Base-by-base conservation (phyloP, 164 flowering plant species). In the Dillenia suffruticosa region DNA sequence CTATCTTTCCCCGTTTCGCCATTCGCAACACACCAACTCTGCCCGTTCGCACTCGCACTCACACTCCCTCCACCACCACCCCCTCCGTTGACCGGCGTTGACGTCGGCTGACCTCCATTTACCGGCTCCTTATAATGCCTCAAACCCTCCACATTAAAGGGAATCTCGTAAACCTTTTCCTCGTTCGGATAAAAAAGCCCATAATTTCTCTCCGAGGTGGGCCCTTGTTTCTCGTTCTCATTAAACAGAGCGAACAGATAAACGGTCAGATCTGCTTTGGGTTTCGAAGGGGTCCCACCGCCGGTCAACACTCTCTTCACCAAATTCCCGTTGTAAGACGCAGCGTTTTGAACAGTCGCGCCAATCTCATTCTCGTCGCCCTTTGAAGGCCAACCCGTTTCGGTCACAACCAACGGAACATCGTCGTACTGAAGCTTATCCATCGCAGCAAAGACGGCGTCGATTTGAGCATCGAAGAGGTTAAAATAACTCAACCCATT, bases 321-420 rank as follows among this genome's bases (percentile, higher is more conserved):
- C 9, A 51, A 51, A 51, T 51, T 12, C 0, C 91, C 91, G 67
- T 94, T 94, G 49, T 91, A 94, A 50, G 85, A 76, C 12, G 89
- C 92, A 0, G 99, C 99, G 56, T 91, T 94, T 17, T 56, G 77
- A 13, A 8, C 48, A 14, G 79, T 48, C 0, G 97, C 90, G 0
- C 99, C 99, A 9, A 63, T 61, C 68, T 94, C 97, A 9, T 78
- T 69, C 58, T 72, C 72, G 61, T 88, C 99, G 0, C 99, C 99
- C 49, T 68, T 64, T 0, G 96, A 87, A 0, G 99, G 97, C 99
- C 99, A 94, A 1, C 99, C 99, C 0, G 97, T 94, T 66, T 94
- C 99, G 0, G 94, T 63, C 12, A 94, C 85, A 16, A 78, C 77
- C 44, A 89, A 11, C 59, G 66, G 69, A 2, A 91, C 59, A 63